phyloP scores from a whole-genome alignment of 495 filamentous ascomycete genomes.

The Aspergillus bridgeri region DNA sequence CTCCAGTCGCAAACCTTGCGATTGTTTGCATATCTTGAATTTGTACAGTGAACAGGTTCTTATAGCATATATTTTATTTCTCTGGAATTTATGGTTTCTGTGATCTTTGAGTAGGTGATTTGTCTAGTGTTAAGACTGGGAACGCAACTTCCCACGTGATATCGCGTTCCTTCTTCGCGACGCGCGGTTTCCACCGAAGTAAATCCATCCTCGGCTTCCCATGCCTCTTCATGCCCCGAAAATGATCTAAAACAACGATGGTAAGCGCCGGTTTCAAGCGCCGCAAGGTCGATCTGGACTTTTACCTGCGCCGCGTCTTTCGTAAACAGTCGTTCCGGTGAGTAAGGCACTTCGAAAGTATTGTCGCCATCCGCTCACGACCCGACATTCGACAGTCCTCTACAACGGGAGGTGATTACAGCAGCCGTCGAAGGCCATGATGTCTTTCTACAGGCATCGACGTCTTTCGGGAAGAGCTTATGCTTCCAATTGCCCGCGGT shows the following conservation, averaged over 20 bases:
- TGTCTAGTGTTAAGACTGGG: no score
- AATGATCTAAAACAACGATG: slow-evolving; percentile 23
- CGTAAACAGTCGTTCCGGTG: slow-evolving; percentile 72
- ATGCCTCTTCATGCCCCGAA: slow-evolving; percentile 1
- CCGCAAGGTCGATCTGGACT: slow-evolving; percentile 67
- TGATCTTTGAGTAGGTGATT: no score
- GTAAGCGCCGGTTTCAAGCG: slow-evolving; percentile 11
- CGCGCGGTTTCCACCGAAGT: not conserved
- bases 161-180: slow-evolving; percentile 10
- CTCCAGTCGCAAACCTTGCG: slow-evolving; percentile 9
- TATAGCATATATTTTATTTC: slow-evolving; percentile 2
- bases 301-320: slow-evolving; percentile 80
- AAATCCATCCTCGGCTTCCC: not conserved
- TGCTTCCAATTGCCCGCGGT: slow-evolving; percentile 94
- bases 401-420: slow-evolving; percentile 82
- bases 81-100: not conserved
- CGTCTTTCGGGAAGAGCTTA: slow-evolving; percentile 90
- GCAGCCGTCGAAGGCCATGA: slow-evolving; percentile 79
- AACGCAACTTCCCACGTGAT: slow-evolving; percentile 25
- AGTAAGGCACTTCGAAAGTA: slow-evolving; percentile 3
- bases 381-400: slow-evolving; percentile 52
- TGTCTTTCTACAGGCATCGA: slow-evolving; percentile 95
- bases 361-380: not conserved
- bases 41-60: slow-evolving; percentile 12
- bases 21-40: slow-evolving; percentile 3